These are phyloP conservation scores for Globisporangium rhizosaccharum DNA, from an alignment of 352 stramenopile genomes.

Conservation along the genomic window DNA sequence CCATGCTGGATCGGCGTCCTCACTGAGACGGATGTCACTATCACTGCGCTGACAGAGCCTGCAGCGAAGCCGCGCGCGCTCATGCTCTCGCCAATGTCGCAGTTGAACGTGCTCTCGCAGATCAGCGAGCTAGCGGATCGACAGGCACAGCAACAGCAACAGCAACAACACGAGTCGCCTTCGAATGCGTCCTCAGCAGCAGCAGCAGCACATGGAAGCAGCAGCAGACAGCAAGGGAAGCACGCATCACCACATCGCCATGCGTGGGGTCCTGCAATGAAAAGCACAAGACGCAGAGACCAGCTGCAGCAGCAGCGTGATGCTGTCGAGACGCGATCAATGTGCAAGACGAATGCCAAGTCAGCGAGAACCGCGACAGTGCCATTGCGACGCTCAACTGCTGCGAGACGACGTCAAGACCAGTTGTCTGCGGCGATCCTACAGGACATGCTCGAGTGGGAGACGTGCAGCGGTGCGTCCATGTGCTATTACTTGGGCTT, in stretches of 20 bases:
- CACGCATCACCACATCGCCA: constrained; percentile 4
- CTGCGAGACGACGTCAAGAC: background rate
- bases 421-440: background rate
- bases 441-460: constrained; percentile 57
- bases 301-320: too few relatives aligned
- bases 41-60: background rate
- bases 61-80: constrained; percentile 17
- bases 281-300: too few relatives aligned
- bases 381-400: background rate
- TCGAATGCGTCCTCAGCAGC: background rate
- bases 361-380: constrained; percentile 4
- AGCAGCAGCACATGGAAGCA: background rate
- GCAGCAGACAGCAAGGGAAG: background rate
- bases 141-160: constrained; percentile 12
- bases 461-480: constrained; percentile 51
- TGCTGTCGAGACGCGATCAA: too few relatives aligned
- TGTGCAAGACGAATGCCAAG: background rate
- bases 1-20: background rate
- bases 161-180: background rate
- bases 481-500: background rate
- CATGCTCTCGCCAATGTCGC: constrained; percentile 55
- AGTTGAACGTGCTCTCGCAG: constrained; percentile 69
- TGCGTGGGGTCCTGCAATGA: constrained; percentile 19
- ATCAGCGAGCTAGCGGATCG: constrained; percentile 64
- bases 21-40: background rate